Evolutionary conservation across 495 filamentous ascomycete species (phyloP), one percentile per base, ranked within the genome.

Genomic region (Tuber microsphaerosporum): DNA sequence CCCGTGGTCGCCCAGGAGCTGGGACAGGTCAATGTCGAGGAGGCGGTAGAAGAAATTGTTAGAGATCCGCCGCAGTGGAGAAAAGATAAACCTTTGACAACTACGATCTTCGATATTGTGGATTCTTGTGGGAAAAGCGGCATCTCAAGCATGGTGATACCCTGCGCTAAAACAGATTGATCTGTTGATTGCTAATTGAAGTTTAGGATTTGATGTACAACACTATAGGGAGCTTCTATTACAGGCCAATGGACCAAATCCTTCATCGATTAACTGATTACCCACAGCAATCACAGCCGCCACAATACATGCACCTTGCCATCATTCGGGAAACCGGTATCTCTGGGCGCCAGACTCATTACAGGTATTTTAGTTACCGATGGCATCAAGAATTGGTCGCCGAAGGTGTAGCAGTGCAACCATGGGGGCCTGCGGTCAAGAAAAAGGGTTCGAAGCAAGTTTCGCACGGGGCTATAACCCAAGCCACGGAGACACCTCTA

Each of bases 201-300:
- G 65, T 71, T 73, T 65, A 88, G 86, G 83, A 86, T 69, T 79
- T 91, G 7, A 87, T 87, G 70, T 85, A 84, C 26, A 75, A 76
- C 8, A 84, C 84, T 37, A 85, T 89, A 73, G 90, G 89, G 22
- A 75, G 74, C 26, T 88, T 89, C 80, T 90, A 87, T 80, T 86
- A 86, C 74, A 84, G 89, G 74, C 88, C 90, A 4, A 76, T 90
- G 44, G 91, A 92, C 78, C 85, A 86, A 70, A 81, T 86, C 34
- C 75, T 92, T 44, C 83, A 81, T 75, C 86, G 89, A 43, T 79
- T 92, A 41, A 87, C 87, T 1, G 87, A 91, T 77, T 84, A 86
- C 74, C 91, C 89, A 86, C 86, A 88, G 69, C 72, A 87, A 43
- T 89, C 89, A 3, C 91, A 92, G 75, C 91, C 91, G 26, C 83